Percentiles rank a stretch among this genome's conserved stretches.
These are phyloP conservation scores for Poa annua DNA, from an alignment of 176 grass and related monocot genomes.

Conservation along the genomic window DNA sequence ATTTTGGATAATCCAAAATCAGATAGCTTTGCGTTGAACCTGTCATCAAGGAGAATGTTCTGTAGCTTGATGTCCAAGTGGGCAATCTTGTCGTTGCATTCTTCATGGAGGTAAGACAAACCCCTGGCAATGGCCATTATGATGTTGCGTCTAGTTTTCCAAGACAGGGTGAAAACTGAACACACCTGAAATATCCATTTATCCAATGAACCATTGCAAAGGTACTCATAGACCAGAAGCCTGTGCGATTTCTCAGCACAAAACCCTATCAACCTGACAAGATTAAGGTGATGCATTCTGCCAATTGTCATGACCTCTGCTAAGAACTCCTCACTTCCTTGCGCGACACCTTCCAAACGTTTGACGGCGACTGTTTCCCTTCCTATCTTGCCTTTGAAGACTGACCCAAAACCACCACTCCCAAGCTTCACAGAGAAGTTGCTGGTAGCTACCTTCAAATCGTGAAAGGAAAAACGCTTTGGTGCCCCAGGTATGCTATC, in stretches of 20 bases:
- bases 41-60: slow-evolving; percentile 25
- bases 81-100: slow-evolving; percentile 13
- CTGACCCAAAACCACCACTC: slow-evolving; percentile 50
- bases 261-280: slow-evolving; percentile 21
- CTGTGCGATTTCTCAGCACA: slow-evolving; percentile 25
- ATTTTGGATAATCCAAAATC: slow-evolving; percentile 30
- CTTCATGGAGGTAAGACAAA: slow-evolving; percentile 32
- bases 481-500: slow-evolving; percentile 40
- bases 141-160: slow-evolving; percentile 29
- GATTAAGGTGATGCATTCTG: slow-evolving; percentile 25
- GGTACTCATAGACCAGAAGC: slow-evolving; percentile 22
- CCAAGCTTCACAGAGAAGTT: slow-evolving; percentile 47
- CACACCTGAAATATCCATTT: background rate
- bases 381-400: slow-evolving; percentile 49
- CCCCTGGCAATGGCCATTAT: slow-evolving; percentile 14
- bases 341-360: slow-evolving; percentile 39
- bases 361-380: slow-evolving; percentile 44
- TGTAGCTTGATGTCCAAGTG: slow-evolving; percentile 33
- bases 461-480: slow-evolving; percentile 38
- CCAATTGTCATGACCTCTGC: slow-evolving; percentile 32
- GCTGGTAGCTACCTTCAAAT: slow-evolving; percentile 40
- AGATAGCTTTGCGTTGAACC: slow-evolving; percentile 24
- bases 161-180: slow-evolving; percentile 23
- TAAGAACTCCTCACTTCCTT: slow-evolving; percentile 52
- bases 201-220: slow-evolving; percentile 24